Conservation (phyloP, 768 basidiomycete species). For the Suillus ampliporus region DNA sequence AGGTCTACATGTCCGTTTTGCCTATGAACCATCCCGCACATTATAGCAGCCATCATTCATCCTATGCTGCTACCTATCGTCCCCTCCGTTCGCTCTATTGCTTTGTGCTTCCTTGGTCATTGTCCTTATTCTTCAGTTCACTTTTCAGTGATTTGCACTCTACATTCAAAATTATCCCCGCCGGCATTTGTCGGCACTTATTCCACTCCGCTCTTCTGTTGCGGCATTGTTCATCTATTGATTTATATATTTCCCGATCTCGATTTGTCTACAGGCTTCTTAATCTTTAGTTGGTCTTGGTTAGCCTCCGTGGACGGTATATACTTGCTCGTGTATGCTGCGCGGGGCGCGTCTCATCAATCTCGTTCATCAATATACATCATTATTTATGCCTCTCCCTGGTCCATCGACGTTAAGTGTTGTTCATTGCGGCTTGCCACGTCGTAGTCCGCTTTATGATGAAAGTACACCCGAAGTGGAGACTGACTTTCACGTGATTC, state of each 20-base stretch:
- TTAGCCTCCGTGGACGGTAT: slow-evolving; percentile 27
- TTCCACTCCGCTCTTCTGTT: slow-evolving; percentile 24
- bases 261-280: slow-evolving; percentile 31
- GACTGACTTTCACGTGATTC: slow-evolving; percentile 22
- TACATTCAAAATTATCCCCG: slow-evolving; percentile 35
- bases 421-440: background rate
- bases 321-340: slow-evolving; percentile 36
- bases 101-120: slow-evolving; percentile 26
- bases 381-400: slow-evolving; percentile 28
- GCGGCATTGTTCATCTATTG: slow-evolving; percentile 8
- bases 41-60: slow-evolving; percentile 26
- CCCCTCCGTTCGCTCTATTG: slow-evolving; percentile 17
- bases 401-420: background rate
- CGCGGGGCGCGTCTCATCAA: slow-evolving; percentile 33
- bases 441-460: background rate
- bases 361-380: slow-evolving; percentile 27
- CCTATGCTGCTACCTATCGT: slow-evolving; percentile 33
- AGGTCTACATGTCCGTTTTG: slow-evolving; percentile 42
- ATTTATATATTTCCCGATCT: slow-evolving; percentile 14
- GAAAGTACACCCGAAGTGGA: background rate
- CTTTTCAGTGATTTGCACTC: slow-evolving; percentile 34
- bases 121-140: slow-evolving; percentile 25
- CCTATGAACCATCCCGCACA: slow-evolving; percentile 26
- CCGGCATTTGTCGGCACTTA: slow-evolving; percentile 33
- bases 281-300: slow-evolving; percentile 28